Evolutionary conservation across 345 rosid species (phyloP), one percentile per base, ranked within the genome.

Genomic region (Gynandropsis gynandra): DNA sequence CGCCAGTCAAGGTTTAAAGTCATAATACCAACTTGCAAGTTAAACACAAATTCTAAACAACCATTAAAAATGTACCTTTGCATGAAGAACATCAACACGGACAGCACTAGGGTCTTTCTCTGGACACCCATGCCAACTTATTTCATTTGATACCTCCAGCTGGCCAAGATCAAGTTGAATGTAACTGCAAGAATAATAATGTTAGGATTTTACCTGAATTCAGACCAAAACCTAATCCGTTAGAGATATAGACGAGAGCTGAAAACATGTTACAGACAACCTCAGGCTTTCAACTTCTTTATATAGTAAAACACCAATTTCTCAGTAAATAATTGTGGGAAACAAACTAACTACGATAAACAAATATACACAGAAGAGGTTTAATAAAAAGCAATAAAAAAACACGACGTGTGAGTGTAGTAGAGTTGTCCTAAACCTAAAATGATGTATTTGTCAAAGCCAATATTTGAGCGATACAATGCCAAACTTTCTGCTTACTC

Each of bases 161-260:
- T 82, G 82, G 37, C 98, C 96, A 67, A 92, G 72, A 70, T 92
- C 98, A 49, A 92, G 93, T 69, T 84, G 96, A 64, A 92, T 82
- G 72, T 76, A 92, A 65, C 98, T 92, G 86, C 75, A 79, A 47
- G 18, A 59, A 66, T 27, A 52, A 20, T 71, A 11, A 10, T 21
- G 49, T 40, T 55, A 47, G 56, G 12, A 43, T 8, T 35, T 53
- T 42, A 53, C 16, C 47, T 41, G 41, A 13, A 34, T 54, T 63
- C 31, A 68, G 16, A 32, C 31, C 20, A 41, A 47, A 19, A 59
- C 17, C 3, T 9, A 36, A 36, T 9, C 4, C 1, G 40, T n/a
- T n/a, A 32, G 42, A 18, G 47, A 36, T 29, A 24, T 24, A 2
- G 5, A 5, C 29, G 29, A 24, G 68, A 24, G 9, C 41, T 19